Conservation (phyloP, 305 asterid species). For the Solanum hybrid region DNA sequence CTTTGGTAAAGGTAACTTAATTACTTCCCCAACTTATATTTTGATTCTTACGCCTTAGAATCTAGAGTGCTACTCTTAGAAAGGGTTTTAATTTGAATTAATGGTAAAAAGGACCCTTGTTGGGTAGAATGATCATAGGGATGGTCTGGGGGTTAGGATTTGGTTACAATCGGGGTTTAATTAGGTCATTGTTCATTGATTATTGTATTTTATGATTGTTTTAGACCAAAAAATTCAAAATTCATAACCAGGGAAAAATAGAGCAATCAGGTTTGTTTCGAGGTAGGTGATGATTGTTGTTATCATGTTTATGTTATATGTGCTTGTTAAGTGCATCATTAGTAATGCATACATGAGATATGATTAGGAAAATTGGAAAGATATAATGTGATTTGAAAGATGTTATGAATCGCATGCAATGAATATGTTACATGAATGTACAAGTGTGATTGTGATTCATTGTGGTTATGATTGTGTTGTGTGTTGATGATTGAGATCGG, state of each 20-base stretch:
- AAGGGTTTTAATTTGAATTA: background rate
- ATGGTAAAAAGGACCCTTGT: no score
- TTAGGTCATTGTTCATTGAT: background rate
- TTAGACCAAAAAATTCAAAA: background rate
- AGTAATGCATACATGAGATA: background rate
- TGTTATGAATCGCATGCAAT: no score
- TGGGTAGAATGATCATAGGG: background rate
- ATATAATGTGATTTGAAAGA: background rate
- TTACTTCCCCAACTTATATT: background rate
- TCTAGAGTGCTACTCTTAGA: background rate
- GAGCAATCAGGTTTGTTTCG: background rate
- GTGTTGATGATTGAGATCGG: background rate
- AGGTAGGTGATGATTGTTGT: background rate
- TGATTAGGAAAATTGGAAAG: background rate
- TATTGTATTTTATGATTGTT: no score
- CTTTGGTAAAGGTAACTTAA: background rate
- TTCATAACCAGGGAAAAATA: background rate
- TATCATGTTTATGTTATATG: background rate
- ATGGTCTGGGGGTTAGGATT: background rate
- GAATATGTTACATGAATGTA: background rate
- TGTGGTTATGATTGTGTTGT: background rate
- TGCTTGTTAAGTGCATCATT: background rate
- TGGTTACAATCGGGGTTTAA: background rate
- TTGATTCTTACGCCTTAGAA: background rate
- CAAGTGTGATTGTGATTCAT: background rate